These are phyloP conservation scores for Barbatosphaeria neglecta DNA, from an alignment of 495 filamentous ascomycete genomes.

Conservation along the genomic window DNA sequence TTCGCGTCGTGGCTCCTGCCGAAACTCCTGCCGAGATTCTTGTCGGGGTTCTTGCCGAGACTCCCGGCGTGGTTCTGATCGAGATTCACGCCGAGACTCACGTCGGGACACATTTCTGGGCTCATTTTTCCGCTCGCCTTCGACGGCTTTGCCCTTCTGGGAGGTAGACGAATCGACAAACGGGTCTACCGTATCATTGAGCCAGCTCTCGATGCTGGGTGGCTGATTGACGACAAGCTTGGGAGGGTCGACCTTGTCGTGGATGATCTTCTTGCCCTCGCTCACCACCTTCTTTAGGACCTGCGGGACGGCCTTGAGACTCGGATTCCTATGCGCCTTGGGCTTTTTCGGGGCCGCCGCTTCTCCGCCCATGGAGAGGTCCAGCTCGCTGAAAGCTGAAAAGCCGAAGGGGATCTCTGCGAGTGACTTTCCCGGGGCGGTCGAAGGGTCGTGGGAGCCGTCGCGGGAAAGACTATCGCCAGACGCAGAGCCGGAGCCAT, in stretches of 20 bases:
- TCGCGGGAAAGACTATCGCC: slow-evolving; percentile 2
- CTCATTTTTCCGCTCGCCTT: slow-evolving; percentile 5
- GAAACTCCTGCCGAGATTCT: background rate
- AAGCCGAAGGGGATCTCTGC: slow-evolving; percentile 45
- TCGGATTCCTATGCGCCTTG: slow-evolving; percentile 29
- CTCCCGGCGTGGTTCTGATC: background rate
- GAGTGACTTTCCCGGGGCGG: slow-evolving; percentile 31
- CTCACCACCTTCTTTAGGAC: slow-evolving; percentile 43
- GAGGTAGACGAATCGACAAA: slow-evolving; percentile 48
- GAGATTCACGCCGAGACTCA: background rate
- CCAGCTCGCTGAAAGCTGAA: slow-evolving; percentile 48
- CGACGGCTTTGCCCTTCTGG: slow-evolving; percentile 8
- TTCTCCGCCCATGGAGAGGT: slow-evolving; percentile 32
- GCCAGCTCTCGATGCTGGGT: slow-evolving; percentile 63
- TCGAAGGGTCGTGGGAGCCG: slow-evolving; percentile 23
- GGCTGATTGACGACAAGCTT: slow-evolving; percentile 34
- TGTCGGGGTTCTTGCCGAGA: background rate
- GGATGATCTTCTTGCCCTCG: slow-evolving; percentile 42
- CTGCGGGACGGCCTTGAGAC: slow-evolving; percentile 40
- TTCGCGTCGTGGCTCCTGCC: background rate
- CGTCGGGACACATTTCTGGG: background rate
- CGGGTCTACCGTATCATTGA: slow-evolving; percentile 61
- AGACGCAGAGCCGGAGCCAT: slow-evolving; percentile 14
- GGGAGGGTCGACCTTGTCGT: slow-evolving; percentile 39
- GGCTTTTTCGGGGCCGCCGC: slow-evolving; percentile 26